Percentiles rank a stretch among this genome's conserved stretches.
phyloP scores from a whole-genome alignment of 306 rosid genomes.

The Dryas octopetala region DNA sequence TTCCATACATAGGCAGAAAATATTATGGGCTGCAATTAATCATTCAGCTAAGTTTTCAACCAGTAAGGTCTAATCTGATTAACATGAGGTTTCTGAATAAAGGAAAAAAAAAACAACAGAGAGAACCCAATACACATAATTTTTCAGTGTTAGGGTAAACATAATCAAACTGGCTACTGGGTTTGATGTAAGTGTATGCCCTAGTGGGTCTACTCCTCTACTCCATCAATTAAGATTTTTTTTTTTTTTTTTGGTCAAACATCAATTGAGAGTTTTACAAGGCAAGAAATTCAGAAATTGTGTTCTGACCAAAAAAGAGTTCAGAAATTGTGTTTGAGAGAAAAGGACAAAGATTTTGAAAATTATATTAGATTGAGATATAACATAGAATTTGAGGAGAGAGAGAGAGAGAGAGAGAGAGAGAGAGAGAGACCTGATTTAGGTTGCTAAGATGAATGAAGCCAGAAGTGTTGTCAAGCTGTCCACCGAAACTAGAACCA shows the following conservation, averaged over 20 bases:
- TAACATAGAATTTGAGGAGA: not conserved
- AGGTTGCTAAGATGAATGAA: conserved; percentile 88
- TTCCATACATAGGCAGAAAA: not conserved
- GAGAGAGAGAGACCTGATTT: conserved; percentile 51
- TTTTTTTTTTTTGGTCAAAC: too few species aligned
- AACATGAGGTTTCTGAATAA: not conserved
- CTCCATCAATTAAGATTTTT: too few species aligned
- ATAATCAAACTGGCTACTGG: not conserved
- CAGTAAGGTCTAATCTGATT: not conserved
- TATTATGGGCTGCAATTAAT: not conserved
- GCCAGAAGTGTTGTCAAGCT: conserved; percentile 60
- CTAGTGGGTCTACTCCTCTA: too few species aligned
- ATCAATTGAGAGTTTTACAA: not conserved
- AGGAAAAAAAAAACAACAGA: not conserved
- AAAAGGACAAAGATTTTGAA: too few species aligned
- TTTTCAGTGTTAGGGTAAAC: not conserved
- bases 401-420: not conserved
- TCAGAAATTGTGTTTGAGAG: too few species aligned
- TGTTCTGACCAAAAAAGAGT: not conserved
- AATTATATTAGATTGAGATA: not conserved
- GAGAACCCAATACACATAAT: not conserved
- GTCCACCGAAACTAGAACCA: conserved; percentile 57
- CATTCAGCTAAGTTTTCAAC: not conserved
- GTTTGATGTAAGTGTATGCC: too few species aligned
- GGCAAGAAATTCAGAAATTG: not conserved